Evolutionary conservation across 768 basidiomycete species (phyloP).

Genomic region (Mycena latifolia): DNA sequence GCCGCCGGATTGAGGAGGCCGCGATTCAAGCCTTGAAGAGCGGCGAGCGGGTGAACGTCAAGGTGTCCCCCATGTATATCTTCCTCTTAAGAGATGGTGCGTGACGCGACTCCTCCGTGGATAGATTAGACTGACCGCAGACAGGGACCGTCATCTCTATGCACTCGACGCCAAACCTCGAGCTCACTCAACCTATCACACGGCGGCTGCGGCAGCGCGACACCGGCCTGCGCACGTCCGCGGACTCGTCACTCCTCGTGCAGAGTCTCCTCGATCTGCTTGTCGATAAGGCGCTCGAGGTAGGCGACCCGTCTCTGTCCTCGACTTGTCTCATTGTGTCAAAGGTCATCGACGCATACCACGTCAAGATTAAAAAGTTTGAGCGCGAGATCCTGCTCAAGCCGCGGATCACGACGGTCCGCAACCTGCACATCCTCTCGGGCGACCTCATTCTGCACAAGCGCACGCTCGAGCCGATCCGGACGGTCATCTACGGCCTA

Average conservation of each 20-base stretch:
- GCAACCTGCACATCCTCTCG: conserved; percentile 76
- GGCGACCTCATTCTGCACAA: conserved; percentile 83
- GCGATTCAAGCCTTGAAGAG: conserved; percentile 42
- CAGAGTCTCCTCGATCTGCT: conserved; percentile 77
- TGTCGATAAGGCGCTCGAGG: conserved; percentile 75
- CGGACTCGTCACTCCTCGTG: conserved; percentile 78
- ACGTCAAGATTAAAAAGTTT: conserved; percentile 71
- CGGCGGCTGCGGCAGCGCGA: conserved; percentile 70
- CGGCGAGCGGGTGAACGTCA: conserved; percentile 73
- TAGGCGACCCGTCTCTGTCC: not conserved
- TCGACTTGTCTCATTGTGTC: not conserved
- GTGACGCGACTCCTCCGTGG: conserved; percentile 30
- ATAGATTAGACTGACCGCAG: not conserved
- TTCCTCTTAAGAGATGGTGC: conserved; percentile 76
- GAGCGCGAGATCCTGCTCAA: conserved; percentile 72
- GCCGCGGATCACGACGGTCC: conserved; percentile 72
- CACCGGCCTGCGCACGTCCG: conserved; percentile 71
- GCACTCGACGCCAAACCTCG: conserved; percentile 57
- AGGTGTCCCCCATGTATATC: conserved; percentile 69
- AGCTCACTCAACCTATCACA: conserved; percentile 68
- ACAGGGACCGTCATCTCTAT: conserved; percentile 76
- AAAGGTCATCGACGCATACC: conserved; percentile 74
- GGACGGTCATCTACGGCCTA: conserved; percentile 76
- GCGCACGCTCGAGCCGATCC: conserved; percentile 80
- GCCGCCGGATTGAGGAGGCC: conserved; percentile 34